Conservation (phyloP, 164 flowering plant genomes). For the Hamamelis virginiana region DNA sequence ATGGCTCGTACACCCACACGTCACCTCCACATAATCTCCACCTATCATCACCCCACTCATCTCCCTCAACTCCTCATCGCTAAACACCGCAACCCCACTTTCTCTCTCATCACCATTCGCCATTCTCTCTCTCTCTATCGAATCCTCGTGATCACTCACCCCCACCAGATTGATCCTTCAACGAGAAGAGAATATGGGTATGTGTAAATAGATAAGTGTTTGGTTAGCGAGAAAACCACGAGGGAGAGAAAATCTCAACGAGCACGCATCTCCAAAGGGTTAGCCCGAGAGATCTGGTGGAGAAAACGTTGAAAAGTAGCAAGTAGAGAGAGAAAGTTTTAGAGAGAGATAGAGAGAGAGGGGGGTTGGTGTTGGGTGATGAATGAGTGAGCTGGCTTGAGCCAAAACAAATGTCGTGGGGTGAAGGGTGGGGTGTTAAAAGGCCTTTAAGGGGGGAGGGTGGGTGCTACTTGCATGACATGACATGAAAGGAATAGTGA, state of each 20-base stretch:
- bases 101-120: constrained; percentile 38
- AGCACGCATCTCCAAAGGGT: constrained; percentile 27
- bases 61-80: constrained; percentile 72
- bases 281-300: constrained; percentile 32
- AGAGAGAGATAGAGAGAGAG: constrained; percentile 7
- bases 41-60: constrained; percentile 66
- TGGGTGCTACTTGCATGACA: constrained; percentile 22
- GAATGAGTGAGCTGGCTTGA: constrained; percentile 22
- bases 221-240: constrained; percentile 6
- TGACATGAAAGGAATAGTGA: constrained; percentile 26
- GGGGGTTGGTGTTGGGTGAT: constrained; percentile 13
- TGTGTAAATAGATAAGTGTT: not conserved
- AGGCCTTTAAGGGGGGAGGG: not conserved
- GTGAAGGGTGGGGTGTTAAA: not conserved
- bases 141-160: too few relatives aligned
- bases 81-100: constrained; percentile 45
- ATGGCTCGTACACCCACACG: constrained; percentile 86
- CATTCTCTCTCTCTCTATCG: constrained; percentile 19
- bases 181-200: not conserved
- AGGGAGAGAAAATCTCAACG: constrained; percentile 1
- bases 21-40: constrained; percentile 62
- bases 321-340: constrained; percentile 6
- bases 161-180: not conserved
- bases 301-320: constrained; percentile 22
- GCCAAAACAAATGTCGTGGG: constrained; percentile 24